phyloP scores from a whole-genome alignment of 371 early-diverging fungal species.

The Mucor irregularis region DNA sequence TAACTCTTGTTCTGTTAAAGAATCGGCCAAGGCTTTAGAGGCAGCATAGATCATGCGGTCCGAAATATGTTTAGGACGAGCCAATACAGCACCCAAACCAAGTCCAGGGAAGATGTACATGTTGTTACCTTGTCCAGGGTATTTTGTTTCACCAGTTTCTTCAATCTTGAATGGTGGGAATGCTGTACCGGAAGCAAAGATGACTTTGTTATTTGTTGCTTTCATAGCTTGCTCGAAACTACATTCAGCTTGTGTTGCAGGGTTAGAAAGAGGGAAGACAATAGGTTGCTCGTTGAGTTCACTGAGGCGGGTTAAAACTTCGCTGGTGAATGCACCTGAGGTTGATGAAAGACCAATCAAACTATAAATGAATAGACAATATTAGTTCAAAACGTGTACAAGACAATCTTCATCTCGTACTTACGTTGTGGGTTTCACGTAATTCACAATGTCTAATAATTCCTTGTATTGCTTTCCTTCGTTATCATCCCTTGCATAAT shows the following conservation, averaged over 20 bases:
- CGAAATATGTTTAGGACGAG: slow-evolving; percentile 67
- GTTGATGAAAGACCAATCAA: slow-evolving; percentile 86
- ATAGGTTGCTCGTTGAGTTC: slow-evolving; percentile 83
- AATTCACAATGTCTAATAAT: slow-evolving; percentile 71
- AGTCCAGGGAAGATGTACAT: slow-evolving; percentile 93
- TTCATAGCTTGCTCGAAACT: slow-evolving; percentile 88
- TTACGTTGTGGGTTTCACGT: slow-evolving; percentile 42
- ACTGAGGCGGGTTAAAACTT: slow-evolving; percentile 67
- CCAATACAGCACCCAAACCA: slow-evolving; percentile 83
- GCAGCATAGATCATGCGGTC: slow-evolving; percentile 80
- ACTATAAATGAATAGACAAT: slow-evolving; percentile 30
- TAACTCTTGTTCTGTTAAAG: slow-evolving; percentile 71
- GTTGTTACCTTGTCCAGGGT: slow-evolving; percentile 93
- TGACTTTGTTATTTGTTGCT: slow-evolving; percentile 75
- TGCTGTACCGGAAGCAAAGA: slow-evolving; percentile 94
- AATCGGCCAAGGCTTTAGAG: slow-evolving; percentile 80
- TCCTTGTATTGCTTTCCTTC: slow-evolving; percentile 68
- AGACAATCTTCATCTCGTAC: slow-evolving; percentile 58
- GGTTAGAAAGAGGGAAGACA: slow-evolving; percentile 93
- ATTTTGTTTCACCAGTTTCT: slow-evolving; percentile 49
- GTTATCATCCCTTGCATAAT: slow-evolving; percentile 82
- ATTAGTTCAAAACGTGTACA: no score
- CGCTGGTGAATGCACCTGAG: slow-evolving; percentile 70
- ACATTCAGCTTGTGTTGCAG: slow-evolving; percentile 88
- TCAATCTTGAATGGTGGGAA: slow-evolving; percentile 80